Evolutionary conservation across 2,329 filamentous ascomycete species (phyloP).

Genomic region (Pyricularia sp.): DNA sequence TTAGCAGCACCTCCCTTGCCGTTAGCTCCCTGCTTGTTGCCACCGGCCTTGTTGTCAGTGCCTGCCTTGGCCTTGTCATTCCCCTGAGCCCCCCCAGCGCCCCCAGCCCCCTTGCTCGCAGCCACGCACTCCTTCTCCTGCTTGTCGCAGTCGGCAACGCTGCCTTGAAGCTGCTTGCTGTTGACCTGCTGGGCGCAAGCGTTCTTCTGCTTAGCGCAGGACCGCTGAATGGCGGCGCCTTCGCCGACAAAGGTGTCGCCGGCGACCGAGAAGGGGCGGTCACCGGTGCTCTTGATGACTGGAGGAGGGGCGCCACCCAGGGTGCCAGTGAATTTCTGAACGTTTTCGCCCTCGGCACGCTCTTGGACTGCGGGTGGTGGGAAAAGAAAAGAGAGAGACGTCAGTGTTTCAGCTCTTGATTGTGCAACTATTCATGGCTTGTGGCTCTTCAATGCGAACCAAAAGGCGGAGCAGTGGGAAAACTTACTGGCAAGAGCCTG

Average conservation of each 20-base stretch:
- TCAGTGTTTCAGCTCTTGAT: too few species aligned
- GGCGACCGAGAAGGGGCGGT: slow-evolving; percentile 24
- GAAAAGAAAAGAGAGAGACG: too few species aligned
- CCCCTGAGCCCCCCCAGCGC: too few species aligned
- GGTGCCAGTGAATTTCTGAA: slow-evolving; percentile 29
- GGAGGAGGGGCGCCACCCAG: slow-evolving; percentile 28
- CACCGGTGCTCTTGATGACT: slow-evolving; percentile 18
- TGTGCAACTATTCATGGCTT: too few species aligned
- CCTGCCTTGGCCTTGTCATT: too few species aligned
- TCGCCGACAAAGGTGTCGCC: slow-evolving; percentile 29
- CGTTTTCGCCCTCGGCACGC: slow-evolving; percentile 15
- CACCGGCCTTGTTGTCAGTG: too few species aligned
- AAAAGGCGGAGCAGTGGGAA: not conserved
- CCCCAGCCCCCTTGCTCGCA: too few species aligned
- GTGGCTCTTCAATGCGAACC: not conserved
- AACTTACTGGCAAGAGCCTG: not conserved
- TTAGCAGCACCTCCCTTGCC: too few species aligned
- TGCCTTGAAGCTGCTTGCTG: slow-evolving; percentile 3
- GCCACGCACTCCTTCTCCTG: not conserved
- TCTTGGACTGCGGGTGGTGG: not conserved
- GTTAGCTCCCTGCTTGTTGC: too few species aligned
- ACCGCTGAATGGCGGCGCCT: slow-evolving; percentile 28
- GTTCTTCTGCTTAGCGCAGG: slow-evolving; percentile 36
- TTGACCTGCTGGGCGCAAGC: slow-evolving; percentile 30
- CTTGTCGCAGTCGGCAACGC: not conserved